These are phyloP conservation scores for Hygrophila difformis DNA, from an alignment of 257 asterid genomes.

Conservation along the genomic window DNA sequence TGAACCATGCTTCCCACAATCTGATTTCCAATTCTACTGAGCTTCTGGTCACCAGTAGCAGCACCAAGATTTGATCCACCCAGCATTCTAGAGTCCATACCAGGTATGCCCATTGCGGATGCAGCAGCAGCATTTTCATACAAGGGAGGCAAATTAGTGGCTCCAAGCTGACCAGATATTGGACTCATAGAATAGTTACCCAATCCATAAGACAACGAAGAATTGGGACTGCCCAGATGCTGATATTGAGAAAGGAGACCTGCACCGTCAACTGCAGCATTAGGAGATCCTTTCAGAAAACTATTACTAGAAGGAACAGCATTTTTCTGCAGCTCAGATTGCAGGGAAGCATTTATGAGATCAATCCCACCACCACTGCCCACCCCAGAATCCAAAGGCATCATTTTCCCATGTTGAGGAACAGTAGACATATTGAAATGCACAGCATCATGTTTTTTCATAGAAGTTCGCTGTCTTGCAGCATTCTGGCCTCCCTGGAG, in stretches of 20 bases:
- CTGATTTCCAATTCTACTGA: conserved; percentile 38
- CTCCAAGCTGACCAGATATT: conserved; percentile 16
- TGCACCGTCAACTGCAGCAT: conserved; percentile 27
- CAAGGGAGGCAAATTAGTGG: conserved; percentile 35
- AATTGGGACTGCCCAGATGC: conserved; percentile 36
- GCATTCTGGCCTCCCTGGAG: conserved; percentile 54
- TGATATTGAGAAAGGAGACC: conserved; percentile 45
- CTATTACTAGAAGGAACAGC: conserved; percentile 35
- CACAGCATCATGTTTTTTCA: conserved; percentile 32
- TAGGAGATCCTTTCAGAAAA: conserved; percentile 33
- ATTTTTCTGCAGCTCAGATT: conserved; percentile 41
- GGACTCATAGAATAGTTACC: conserved; percentile 33
- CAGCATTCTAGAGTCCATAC: conserved; percentile 32
- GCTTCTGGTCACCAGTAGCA: conserved; percentile 47
- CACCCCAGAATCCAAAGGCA: conserved; percentile 29
- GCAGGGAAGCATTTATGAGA: conserved; percentile 30
- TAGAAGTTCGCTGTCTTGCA: conserved; percentile 40
- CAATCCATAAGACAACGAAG: conserved; percentile 38
- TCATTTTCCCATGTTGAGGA: conserved; percentile 22
- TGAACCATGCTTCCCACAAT: conserved; percentile 33
- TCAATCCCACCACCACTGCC: conserved; percentile 30
- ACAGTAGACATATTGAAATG: conserved; percentile 29
- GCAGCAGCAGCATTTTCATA: conserved; percentile 38
- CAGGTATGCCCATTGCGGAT: conserved; percentile 35
- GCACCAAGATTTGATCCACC: conserved; percentile 42